phyloP scores from a whole-genome alignment of 768 basidiomycete species.

The Cyathus striatus region DNA sequence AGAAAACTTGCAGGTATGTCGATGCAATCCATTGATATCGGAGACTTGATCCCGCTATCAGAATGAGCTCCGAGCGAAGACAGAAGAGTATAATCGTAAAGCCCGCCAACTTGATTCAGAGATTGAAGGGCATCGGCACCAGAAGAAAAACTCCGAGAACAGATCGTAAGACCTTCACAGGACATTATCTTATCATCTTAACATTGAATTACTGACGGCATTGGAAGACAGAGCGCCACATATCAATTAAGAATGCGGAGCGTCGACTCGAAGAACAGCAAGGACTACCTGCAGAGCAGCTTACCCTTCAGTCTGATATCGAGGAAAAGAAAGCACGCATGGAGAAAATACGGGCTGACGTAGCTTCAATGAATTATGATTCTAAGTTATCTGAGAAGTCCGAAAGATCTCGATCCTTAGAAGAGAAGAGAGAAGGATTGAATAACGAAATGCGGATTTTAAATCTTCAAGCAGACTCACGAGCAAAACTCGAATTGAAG shows the following conservation, averaged over 20 bases:
- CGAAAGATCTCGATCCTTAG: slow-evolving; percentile 49
- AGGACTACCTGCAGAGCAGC: slow-evolving; percentile 46
- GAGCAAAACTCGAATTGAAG: slow-evolving; percentile 78
- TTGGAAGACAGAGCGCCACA: slow-evolving; percentile 44
- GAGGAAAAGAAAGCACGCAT: slow-evolving; percentile 63
- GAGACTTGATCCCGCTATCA: slow-evolving; percentile 13
- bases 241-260: slow-evolving; percentile 48
- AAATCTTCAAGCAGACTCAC: slow-evolving; percentile 72
- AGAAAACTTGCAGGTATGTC: slow-evolving; percentile 60
- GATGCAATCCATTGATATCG: slow-evolving; percentile 3
- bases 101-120: slow-evolving; percentile 52
- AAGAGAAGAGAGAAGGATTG: slow-evolving; percentile 64
- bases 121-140: slow-evolving; percentile 47
- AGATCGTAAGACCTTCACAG: slow-evolving; percentile 49
- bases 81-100: slow-evolving; percentile 62
- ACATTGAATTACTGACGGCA: slow-evolving; percentile 4
- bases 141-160: slow-evolving; percentile 47
- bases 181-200: neutral
- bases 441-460: slow-evolving; percentile 66
- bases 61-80: slow-evolving; percentile 50
- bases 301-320: slow-evolving; percentile 54
- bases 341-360: slow-evolving; percentile 52
- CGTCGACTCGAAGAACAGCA: slow-evolving; percentile 51
- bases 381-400: slow-evolving; percentile 52
- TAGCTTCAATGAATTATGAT: slow-evolving; percentile 61